Base-by-base conservation (phyloP, 257 asterid genomes). In the Mitragyna speciosa region DNA sequence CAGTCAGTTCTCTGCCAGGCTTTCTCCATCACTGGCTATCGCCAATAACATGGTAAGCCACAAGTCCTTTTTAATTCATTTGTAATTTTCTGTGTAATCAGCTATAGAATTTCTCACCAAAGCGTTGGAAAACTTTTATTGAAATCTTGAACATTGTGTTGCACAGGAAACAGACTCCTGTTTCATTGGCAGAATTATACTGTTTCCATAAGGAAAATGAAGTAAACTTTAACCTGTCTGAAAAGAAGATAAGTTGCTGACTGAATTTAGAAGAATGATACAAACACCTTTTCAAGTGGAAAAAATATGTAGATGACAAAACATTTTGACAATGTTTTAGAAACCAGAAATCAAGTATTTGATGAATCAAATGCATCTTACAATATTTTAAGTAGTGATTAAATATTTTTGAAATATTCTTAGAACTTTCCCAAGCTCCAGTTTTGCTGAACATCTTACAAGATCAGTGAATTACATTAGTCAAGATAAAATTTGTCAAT, bases 21-120 rank as follows among this genome's bases (percentile, higher is more conserved):
- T 95, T 75, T 93, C 99, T 80, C 89, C 97, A 74, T 80, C 85
- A 73, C 65, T 93, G 79, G 86, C 92, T 22, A 83, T 95, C 82
- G 88, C 96, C 49, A 92, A 86, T 80, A 90, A 91, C 92, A 93
- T 91, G 98, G 99, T 95, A 89, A 68, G 87, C 45, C 79, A 76
- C 61, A 72, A 76, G 20, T 45, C 69, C 64, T 56, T 56, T 2
- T 56, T 4, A 56, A 22, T 33, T 56, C n/a, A 26, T 73, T 7
- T 48, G 43, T 49, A n/a, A 47, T 36, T 72, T 66, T 7, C 16
- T 66, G 45, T 66, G 15, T 17, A 28, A 11, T 26, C 47, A 31
- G 7, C 26, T 36, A 10, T 6, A 68, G 15, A 39, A 36, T 68
- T 68, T 41, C 70, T 49, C 66, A 76, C 12, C 17, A 5, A 33